These are phyloP conservation scores for Termitomyces sp. DNA, from an alignment of 768 basidiomycete genomes.

Conservation along the genomic window DNA sequence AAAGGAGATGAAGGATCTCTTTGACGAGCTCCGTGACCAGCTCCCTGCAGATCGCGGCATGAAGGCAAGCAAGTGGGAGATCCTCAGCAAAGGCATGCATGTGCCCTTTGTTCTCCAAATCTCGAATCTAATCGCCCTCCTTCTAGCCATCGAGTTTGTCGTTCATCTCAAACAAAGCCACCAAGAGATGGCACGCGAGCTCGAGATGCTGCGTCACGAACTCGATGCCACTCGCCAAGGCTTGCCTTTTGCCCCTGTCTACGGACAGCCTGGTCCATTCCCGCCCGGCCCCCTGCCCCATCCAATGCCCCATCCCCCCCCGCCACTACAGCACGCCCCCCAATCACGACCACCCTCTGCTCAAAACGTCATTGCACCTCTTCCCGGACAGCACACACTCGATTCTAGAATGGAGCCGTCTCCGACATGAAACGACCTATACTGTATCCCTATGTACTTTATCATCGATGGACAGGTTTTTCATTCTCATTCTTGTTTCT, in stretches of 20 bases:
- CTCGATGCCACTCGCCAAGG: conserved; percentile 64
- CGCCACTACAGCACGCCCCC: conserved; percentile 29
- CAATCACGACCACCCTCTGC: conserved; percentile 62
- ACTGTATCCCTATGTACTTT: conserved; percentile 16
- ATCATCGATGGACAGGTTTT: conserved; percentile 8
- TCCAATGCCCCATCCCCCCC: conserved; percentile 23
- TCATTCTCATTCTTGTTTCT: not conserved
- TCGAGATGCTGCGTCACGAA: conserved; percentile 78
- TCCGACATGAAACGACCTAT: conserved; percentile 26
- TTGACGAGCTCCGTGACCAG: conserved; percentile 93
- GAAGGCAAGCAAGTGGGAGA: conserved; percentile 99
- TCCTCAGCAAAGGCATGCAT: conserved; percentile 84
- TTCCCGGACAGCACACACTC: conserved; percentile 25
- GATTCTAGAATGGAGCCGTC: conserved; percentile 43
- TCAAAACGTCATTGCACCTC: conserved; percentile 53
- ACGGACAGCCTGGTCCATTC: conserved; percentile 42
- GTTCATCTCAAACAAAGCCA: conserved; percentile 72
- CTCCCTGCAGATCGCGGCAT: conserved; percentile 90
- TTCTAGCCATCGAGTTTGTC: conserved; percentile 85
- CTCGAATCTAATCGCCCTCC: conserved; percentile 6
- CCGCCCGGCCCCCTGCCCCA: conserved; percentile 47
- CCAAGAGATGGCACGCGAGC: conserved; percentile 74
- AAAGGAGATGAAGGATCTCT: conserved; percentile 99
- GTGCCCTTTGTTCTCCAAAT: conserved; percentile 11
- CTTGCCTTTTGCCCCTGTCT: conserved; percentile 49